These are phyloP conservation scores for Myriosclerotinia duriaeana DNA, from an alignment of 2,329 filamentous ascomycete genomes.

Conservation along the genomic window DNA sequence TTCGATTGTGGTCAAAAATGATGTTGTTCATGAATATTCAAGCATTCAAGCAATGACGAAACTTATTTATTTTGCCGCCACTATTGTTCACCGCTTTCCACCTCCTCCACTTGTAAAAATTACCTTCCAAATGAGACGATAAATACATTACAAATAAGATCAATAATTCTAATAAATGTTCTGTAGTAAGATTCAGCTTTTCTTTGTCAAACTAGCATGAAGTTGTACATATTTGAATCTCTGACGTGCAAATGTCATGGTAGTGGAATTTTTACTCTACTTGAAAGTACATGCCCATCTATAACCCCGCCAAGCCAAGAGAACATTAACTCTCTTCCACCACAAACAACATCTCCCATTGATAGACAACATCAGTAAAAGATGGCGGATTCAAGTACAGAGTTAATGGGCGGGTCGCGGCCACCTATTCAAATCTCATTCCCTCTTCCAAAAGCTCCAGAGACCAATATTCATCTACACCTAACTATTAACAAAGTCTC, in stretches of 20 bases:
- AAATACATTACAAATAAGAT: not conserved
- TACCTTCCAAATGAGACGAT: not conserved
- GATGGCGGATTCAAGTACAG: constrained; percentile 3
- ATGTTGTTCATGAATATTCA: not conserved
- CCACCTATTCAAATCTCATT: constrained; percentile 52
- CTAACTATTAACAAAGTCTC: constrained; percentile 58
- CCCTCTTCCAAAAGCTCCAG: constrained; percentile 58
- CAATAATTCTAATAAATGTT: not conserved
- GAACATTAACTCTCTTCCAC: not conserved
- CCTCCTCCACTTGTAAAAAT: not conserved
- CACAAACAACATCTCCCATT: constrained; percentile 9
- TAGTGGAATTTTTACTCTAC: not conserved
- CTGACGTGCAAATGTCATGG: not conserved
- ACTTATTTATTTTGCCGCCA: constrained; percentile 18
- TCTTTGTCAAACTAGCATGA: not conserved
- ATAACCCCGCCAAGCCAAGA: not conserved
- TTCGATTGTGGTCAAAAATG: constrained; percentile 12
- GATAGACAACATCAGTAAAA: constrained; percentile 5
- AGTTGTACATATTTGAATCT: not conserved
- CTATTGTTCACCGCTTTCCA: constrained; percentile 9
- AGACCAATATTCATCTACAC: constrained; percentile 61
- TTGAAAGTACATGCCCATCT: not conserved
- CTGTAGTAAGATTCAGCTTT: not conserved
- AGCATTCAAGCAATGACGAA: constrained; percentile 17
- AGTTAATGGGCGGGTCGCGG: not conserved